Evolutionary conservation across 2,329 filamentous ascomycete genomes (phyloP), one percentile per base, ranked within the genome.

Genomic region (Penicillium sp.): DNA sequence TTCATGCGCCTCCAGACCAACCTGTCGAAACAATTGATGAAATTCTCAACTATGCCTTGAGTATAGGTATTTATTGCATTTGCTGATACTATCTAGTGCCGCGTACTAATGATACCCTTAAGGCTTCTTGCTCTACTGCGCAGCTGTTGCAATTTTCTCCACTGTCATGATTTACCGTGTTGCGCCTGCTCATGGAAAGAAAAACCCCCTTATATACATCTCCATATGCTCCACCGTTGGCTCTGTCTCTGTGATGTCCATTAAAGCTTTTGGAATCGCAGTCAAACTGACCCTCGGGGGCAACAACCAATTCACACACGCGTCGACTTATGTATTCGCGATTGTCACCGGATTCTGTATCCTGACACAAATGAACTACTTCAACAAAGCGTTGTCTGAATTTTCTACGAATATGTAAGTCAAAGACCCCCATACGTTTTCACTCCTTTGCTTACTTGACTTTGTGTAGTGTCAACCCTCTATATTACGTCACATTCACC

Each of bases 311-410:
- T 97, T 99, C 73, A 85, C 84, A 5, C 90, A 96, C 65, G 90
- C 95, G 2, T 96, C 91, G 50, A 99, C 95, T 59, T 99, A 99
- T 67, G 92, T 97, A 61, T 99, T 99, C 72, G 87, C 93, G 74
- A 97, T 99, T 63, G 84, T 97, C 62, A 94, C 92, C 0, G 81
- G 82, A 3, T 90, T 97, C 62, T 99, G 94, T 79, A 97, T 99
- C 69, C 74, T 99, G 64, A 97, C 92, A 8, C 94, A 99, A 80
- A 97, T 99, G 94, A 99, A 99, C 75, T 99, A 99, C 75, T 96
- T 99, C 77, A 99, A 99, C 81, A 99, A 99, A 76, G 94, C 94
- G 7, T 79, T 99, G 59, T 95, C 91, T 73, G 91, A 95, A 68
- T 99, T 97, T 76, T 93, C 90, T 28, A 97, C 94, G 30, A 96